Conservation (phyloP, 805 yeast species). For the Lachancea quebecensis region DNA sequence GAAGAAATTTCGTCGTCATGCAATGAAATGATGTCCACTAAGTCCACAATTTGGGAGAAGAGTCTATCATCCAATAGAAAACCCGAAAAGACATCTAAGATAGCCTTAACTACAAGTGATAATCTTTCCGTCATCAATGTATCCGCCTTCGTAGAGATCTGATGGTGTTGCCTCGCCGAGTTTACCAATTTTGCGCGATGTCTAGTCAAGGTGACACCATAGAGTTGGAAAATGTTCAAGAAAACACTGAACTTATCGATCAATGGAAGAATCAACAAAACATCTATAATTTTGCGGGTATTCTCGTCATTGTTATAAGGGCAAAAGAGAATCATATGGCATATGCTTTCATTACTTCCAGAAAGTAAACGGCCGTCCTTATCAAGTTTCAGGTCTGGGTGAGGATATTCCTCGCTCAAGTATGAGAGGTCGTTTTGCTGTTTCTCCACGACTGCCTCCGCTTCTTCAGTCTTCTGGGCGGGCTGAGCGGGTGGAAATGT, state of each 20-base stretch:
- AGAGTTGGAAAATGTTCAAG: slow-evolving; percentile 40
- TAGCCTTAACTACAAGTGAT: slow-evolving; percentile 45
- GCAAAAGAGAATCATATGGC: slow-evolving; percentile 64
- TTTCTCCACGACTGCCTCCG: neutral
- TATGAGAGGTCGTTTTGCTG: slow-evolving; percentile 23
- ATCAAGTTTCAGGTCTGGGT: slow-evolving; percentile 54
- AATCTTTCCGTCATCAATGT: slow-evolving; percentile 44
- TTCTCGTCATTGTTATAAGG: slow-evolving; percentile 34
- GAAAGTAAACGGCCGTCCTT: slow-evolving; percentile 39
- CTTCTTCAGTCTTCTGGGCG: neutral
- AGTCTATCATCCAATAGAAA: slow-evolving; percentile 58
- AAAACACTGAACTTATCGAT: slow-evolving; percentile 42
- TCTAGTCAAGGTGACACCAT: slow-evolving; percentile 32
- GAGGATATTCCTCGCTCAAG: slow-evolving; percentile 45
- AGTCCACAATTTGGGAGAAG: slow-evolving; percentile 48
- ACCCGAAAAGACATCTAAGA: slow-evolving; percentile 58
- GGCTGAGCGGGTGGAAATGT: neutral
- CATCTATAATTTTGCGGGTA: slow-evolving; percentile 25
- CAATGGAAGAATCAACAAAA: slow-evolving; percentile 49
- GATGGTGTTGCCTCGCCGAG: slow-evolving; percentile 17
- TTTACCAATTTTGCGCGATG: slow-evolving; percentile 20
- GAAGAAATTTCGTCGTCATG: slow-evolving; percentile 46
- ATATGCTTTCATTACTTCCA: slow-evolving; percentile 63
- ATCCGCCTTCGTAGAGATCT: slow-evolving; percentile 32
- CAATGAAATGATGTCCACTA: slow-evolving; percentile 42